Evolutionary conservation across 2,329 filamentous ascomycete species (phyloP), one percentile per base, ranked within the genome.

Genomic region (Aureobasidium sp.): DNA sequence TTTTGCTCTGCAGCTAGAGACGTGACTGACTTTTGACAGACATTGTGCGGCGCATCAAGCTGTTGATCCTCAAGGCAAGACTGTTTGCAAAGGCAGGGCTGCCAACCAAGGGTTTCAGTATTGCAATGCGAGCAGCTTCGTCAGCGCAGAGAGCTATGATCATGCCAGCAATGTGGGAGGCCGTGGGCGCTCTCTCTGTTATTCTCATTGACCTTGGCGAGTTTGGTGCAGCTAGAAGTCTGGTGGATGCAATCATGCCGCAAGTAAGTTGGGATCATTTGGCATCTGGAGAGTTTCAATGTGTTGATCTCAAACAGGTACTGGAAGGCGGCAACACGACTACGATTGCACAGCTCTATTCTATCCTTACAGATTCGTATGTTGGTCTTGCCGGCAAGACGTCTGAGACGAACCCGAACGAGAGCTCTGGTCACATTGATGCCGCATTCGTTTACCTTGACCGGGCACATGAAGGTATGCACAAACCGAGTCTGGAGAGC

Each of bases 91-190:
- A 80, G 65, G 83, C 83, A 45, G 87, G 86, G 2, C 83, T 86
- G 2, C 82, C 90, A 0, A 83, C 89, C 66, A 83, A 87, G 62
- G 90, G 84, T 0, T 90, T 96, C 70, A 90, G 88, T 2, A 79
- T 92, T 5, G 85, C 85, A 4, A 79, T 95, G 67, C 82, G 89
- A 45, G 90, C 90, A 0, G 86, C 88, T 2, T 86, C 82, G 68
- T 83, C 90, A 19, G 86, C 89, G 0, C 85, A 88, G 77, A 81
- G 85, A 49, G 83, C 87, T 1, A 80, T 85, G 1, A 75, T 93
- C 8, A 78, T 92, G 17, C 82, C 84, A 0, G 81, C 82, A 19
- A 76, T 96, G 8, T 94, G 90, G 85, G 82, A 87, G 63, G 84
- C 89, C 0, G 79, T 89, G 1, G 84, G 83, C 1, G 78, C 82